These are phyloP conservation scores for Hypoxylon sp. DNA, from an alignment of 2,329 filamentous ascomycete genomes.

Conservation along the genomic window DNA sequence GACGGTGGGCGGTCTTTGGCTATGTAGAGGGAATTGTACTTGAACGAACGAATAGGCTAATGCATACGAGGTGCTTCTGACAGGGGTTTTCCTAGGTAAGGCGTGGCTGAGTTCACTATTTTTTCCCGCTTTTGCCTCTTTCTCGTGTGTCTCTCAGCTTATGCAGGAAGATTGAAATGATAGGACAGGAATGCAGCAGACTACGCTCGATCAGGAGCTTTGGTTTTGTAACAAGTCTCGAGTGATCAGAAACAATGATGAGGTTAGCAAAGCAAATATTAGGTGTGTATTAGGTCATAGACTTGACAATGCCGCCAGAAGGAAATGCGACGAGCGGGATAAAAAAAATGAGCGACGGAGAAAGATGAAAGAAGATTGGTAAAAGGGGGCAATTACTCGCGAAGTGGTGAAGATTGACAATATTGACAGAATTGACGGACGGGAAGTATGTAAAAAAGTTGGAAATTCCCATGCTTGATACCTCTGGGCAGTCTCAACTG, in stretches of 20 bases:
- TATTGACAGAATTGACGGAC: neutral
- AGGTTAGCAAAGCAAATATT: conserved; percentile 25
- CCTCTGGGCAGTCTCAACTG: conserved; percentile 16
- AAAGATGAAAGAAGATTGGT: conserved; percentile 29
- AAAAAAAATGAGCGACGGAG: conserved; percentile 10
- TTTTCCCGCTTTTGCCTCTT: conserved; percentile 43
- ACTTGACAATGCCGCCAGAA: conserved; percentile 33
- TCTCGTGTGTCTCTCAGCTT: conserved; percentile 42
- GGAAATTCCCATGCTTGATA: conserved; percentile 37
- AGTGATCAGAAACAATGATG: conserved; percentile 31
- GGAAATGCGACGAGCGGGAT: neutral
- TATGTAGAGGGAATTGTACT: conserved; percentile 42
- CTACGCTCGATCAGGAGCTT: conserved; percentile 30
- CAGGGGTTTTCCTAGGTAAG: conserved; percentile 41
- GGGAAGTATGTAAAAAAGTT: conserved; percentile 32
- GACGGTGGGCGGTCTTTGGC: conserved; percentile 22
- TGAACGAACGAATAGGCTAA: conserved; percentile 53
- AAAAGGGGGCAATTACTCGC: conserved; percentile 23
- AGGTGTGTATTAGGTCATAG: conserved; percentile 38
- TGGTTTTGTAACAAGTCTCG: conserved; percentile 39
- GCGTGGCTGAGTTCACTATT: conserved; percentile 49
- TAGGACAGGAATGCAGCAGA: conserved; percentile 49
- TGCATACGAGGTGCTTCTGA: conserved; percentile 42
- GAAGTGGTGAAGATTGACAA: conserved; percentile 32
- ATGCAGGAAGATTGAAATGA: conserved; percentile 41